A percentile compares a stretch with the other conserved stretches of the same genome.
These are phyloP conservation scores for Luffa acutangula DNA, from an alignment of 306 rosid genomes.

Conservation along the genomic window DNA sequence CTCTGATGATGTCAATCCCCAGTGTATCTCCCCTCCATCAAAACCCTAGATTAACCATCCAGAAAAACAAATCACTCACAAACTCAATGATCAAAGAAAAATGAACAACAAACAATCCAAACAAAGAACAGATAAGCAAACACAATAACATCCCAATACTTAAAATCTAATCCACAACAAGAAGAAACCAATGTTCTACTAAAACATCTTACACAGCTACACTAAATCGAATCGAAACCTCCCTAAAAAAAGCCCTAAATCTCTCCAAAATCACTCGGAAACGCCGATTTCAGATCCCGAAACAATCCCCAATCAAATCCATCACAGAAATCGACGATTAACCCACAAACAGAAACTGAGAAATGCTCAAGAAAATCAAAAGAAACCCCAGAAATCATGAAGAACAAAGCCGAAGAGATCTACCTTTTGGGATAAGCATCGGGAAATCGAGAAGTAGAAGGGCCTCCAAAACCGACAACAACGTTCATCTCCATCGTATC, in stretches of 20 bases:
- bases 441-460: constrained; percentile 54
- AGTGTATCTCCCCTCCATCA: constrained; percentile 99
- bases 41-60: constrained; percentile 76
- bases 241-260: not conserved
- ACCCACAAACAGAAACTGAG: constrained; percentile 15
- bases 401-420: not conserved
- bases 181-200: not conserved
- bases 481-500: constrained; percentile 52
- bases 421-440: constrained; percentile 41
- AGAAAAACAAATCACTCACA: constrained; percentile 17
- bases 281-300: not conserved
- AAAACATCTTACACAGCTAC: not conserved
- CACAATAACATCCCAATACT: not conserved
- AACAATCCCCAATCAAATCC: not conserved
- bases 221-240: not conserved
- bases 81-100: not conserved
- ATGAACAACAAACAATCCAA: not conserved
- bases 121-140: not conserved
- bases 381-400: constrained; percentile 7
- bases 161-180: not conserved
- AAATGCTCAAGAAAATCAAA: constrained; percentile 12
- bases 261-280: not conserved
- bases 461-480: constrained; percentile 41
- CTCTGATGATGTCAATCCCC: constrained; percentile 74
- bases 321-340: constrained; percentile 1